Base-by-base conservation (phyloP, 495 filamentous ascomycete species). In the Aspergillus incahuasiensis region DNA sequence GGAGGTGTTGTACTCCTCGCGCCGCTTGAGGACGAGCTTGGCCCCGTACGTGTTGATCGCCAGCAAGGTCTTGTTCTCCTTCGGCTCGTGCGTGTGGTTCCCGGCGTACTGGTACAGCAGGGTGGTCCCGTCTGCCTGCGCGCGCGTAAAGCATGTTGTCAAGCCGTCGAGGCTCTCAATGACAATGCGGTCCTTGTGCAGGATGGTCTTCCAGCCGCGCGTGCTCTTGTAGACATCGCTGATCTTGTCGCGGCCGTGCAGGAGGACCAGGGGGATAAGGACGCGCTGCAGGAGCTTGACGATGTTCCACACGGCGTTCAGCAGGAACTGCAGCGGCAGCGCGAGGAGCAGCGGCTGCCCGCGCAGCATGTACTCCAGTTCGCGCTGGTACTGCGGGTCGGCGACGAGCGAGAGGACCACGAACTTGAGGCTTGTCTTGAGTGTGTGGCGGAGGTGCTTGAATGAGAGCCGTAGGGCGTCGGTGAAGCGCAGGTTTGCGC, bases 351-450 rank as follows among this genome's bases (percentile, higher is more conserved):
- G 51, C 18, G 69, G 68, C 21, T 67, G 64, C 1, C 52, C 46
- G 25, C 63, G 55, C 3, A 75, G 58, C 45, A 76, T 70, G 55
- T 74, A 78, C 16, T 80, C 67, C 45, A 84, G 63, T 49, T 84
- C 81, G 44, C 81, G 66, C 56, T 84, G 81, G 57, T 78, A 82
- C 54, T 83, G 80, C 1, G 76, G 73, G 63, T 84, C 81, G 6
- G 80, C 81, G 20, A 81, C 69, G n/a, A 78, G 56, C 13, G 80
- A 72, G 52, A 82, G 69, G 8, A 79, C 65, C n/a, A 78, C 56
- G 63, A 82, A 83, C 59, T 84, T 84, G 69, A 77, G 64, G 20
- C 48, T 52, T 0, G 52, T 51, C 42, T 44, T 56, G 12, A 43
- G 38, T 1, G 15, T 34, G 13, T 56, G 48, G 1, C 9, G 11